Evolutionary conservation across 78 protist genomes (phyloP), one percentile per base, ranked within the genome.

Genomic region (Dictyostelium firmibasis): DNA sequence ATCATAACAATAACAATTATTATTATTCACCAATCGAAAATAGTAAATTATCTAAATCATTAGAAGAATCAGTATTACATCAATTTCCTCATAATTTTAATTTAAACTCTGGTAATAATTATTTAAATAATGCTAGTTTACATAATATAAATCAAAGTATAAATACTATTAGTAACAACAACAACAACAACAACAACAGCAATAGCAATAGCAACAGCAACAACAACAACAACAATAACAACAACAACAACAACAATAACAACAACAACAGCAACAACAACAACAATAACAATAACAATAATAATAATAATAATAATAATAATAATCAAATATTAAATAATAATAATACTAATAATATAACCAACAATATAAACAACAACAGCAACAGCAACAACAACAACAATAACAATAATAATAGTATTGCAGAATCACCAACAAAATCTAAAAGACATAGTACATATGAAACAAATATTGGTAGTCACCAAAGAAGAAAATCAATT

Each of bases 401-500:
- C 10, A 29, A 29, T 27, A 69, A 13, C 0, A 70, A 25, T 31
- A 25, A 70, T 31, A 70, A 31, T 13, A 25, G 9, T 14, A 29
- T 70, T 27, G 0, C 33, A 29, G 77, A 70, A 11, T 70, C 77
- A 70, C 77, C 77, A 70, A 70, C 77, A 13, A 70, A 70, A 70
- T 31, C 77, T 2, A 76, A 76, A 41, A 35, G 82, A 76, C 82
- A 76, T n/a, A 76, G 82, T 38, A 76, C 82, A 20, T 76, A 76
- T 76, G 82, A 76, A 76, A 76, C 82, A 8, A 76, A 76, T n/a
- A 23, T 76, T 76, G 53, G 82, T n/a, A 76, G 43, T 76, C 53
- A 33, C n/a, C 82, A 33, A 76, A 2, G 44, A 23, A 76, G 82
- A 38, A 76, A 76, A 76, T 76, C 82, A 41, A 76, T 76, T 20